phyloP scores from a whole-genome alignment of 2,329 filamentous ascomycete species.

The Hymenoscyphus salicellus region DNA sequence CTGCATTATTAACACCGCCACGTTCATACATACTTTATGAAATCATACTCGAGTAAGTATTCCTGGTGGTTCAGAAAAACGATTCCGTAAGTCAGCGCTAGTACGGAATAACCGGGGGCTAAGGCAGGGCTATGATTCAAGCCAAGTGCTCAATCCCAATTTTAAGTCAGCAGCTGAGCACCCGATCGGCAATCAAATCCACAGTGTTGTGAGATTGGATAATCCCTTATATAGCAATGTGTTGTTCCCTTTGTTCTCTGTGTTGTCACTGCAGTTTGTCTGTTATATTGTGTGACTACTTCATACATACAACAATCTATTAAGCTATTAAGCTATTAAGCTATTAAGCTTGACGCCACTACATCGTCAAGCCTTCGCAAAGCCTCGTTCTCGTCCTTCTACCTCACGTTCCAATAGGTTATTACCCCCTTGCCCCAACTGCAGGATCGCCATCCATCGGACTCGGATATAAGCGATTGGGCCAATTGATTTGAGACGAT shows the following conservation, averaged over 20 bases:
- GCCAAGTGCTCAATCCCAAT: background rate
- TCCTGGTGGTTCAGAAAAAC: background rate
- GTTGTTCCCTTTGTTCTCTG: background rate
- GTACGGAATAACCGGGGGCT: background rate
- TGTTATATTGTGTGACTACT: background rate
- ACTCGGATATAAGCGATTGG: background rate
- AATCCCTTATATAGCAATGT: background rate
- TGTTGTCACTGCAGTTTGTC: background rate
- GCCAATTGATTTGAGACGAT: background rate
- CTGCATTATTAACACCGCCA: too few relatives aligned
- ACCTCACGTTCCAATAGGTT: too few relatives aligned
- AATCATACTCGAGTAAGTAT: background rate
- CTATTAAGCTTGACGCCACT: too few relatives aligned
- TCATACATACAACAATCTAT: background rate
- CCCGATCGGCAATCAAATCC: background rate
- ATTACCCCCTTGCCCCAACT: too few relatives aligned
- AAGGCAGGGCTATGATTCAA: background rate
- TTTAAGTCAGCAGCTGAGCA: background rate
- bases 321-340: background rate
- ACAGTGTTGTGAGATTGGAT: background rate
- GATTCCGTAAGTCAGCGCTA: background rate
- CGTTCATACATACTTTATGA: background rate
- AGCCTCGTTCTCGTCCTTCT: too few relatives aligned
- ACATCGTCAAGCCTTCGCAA: too few relatives aligned
- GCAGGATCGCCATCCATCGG: too few relatives aligned